Percentiles rank a stretch among this genome's conserved stretches.
phyloP scores from a whole-genome alignment of 768 basidiomycete species.

The Thelephora aurantiotincta region DNA sequence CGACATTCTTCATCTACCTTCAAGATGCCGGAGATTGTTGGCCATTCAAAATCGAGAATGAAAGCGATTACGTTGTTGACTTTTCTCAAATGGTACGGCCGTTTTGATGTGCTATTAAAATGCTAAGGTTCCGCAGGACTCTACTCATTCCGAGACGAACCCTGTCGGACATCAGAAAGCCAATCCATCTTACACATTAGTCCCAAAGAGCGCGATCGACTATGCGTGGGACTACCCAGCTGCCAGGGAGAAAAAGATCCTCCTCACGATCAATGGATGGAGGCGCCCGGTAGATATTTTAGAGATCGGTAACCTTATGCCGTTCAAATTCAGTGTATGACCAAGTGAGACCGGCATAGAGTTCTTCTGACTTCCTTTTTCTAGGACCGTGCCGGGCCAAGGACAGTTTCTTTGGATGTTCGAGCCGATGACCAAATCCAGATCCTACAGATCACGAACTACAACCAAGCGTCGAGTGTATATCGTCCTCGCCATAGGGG shows the following conservation, averaged over 20 bases:
- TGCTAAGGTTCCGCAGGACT: conserved; percentile 11
- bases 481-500: conserved; percentile 65
- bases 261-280: conserved; percentile 44
- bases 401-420: conserved; percentile 78
- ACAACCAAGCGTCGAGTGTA: conserved; percentile 70
- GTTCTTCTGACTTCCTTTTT: background rate
- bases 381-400: conserved; percentile 41
- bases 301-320: conserved; percentile 88
- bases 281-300: conserved; percentile 73
- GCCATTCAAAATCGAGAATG: conserved; percentile 88
- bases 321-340: conserved; percentile 74
- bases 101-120: background rate
- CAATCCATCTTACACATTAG: conserved; percentile 40
- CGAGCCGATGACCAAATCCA: conserved; percentile 81
- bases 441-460: conserved; percentile 75
- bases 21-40: conserved; percentile 53
- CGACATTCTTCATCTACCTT: conserved; percentile 81
- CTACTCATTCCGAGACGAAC: conserved; percentile 26
- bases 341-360: background rate
- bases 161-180: conserved; percentile 20
- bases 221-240: conserved; percentile 97
- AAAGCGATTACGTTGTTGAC: conserved; percentile 54
- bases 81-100: conserved; percentile 61
- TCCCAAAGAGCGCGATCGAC: conserved; percentile 34
- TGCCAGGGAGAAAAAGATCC: conserved; percentile 63